A percentile compares a stretch with the other conserved stretches of the same genome.
Evolutionary conservation across 345 rosid species (phyloP).

Genomic region (Combretum micranthum): DNA sequence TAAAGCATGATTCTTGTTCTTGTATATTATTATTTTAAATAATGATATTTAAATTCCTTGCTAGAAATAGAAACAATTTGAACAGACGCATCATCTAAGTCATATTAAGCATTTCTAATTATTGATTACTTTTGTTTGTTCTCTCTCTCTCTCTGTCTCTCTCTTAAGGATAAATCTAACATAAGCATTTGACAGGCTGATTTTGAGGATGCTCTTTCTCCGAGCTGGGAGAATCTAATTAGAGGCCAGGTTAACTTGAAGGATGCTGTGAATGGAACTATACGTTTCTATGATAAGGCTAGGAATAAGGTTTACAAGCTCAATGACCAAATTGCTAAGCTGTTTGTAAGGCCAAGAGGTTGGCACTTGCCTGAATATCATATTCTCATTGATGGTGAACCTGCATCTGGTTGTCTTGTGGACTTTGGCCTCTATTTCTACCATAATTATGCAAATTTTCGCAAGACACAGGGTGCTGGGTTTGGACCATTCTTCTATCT

Average conservation of each 20-base stretch:
- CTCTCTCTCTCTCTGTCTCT: too few relatives aligned
- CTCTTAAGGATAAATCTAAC: too few relatives aligned
- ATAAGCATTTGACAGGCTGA: slow-evolving; percentile 47
- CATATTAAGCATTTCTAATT: too few relatives aligned
- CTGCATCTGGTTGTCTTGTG: slow-evolving; percentile 81
- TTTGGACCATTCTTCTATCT: slow-evolving; percentile 94
- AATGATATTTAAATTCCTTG: too few relatives aligned
- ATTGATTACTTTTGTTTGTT: too few relatives aligned
- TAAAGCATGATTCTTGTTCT: not conserved
- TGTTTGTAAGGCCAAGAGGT: slow-evolving; percentile 84
- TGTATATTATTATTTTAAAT: not conserved
- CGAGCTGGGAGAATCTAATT: slow-evolving; percentile 93
- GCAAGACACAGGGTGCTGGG: slow-evolving; percentile 64
- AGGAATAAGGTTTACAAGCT: slow-evolving; percentile 84
- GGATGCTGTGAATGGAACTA: slow-evolving; percentile 85
- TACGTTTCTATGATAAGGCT: slow-evolving; percentile 64
- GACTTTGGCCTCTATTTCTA: slow-evolving; percentile 88
- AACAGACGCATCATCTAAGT: too few relatives aligned
- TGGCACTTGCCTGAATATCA: slow-evolving; percentile 95
- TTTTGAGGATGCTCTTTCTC: slow-evolving; percentile 86
- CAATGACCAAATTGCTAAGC: slow-evolving; percentile 68
- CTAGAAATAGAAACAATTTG: too few relatives aligned
- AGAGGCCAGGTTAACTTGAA: slow-evolving; percentile 81
- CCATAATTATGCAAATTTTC: slow-evolving; percentile 68
- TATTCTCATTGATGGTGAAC: slow-evolving; percentile 75